Percentiles rank a stretch among this genome's conserved stretches.
phyloP scores from a whole-genome alignment of 2,329 filamentous ascomycete genomes.

The Chrysoporthe deuterocubensis region DNA sequence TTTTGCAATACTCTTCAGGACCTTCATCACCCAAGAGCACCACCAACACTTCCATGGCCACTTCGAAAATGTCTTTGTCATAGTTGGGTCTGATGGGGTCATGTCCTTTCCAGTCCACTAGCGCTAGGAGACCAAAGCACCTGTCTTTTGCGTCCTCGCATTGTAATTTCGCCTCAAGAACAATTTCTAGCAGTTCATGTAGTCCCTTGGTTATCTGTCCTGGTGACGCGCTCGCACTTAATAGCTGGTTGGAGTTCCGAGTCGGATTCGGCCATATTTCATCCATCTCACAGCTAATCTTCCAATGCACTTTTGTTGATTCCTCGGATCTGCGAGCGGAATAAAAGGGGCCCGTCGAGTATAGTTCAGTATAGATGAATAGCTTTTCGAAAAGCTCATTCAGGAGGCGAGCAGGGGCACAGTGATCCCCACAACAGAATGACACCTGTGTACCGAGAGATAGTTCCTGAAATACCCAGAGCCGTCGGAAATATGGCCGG shows the following conservation, averaged over 20 bases:
- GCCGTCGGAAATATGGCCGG: conserved; percentile 1
- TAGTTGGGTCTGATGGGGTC: conserved; percentile 6
- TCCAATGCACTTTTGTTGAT: background rate
- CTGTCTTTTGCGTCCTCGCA: conserved; percentile 4
- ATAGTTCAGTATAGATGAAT: no score
- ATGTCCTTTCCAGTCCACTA: background rate
- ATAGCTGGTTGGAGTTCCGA: background rate
- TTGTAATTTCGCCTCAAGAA: background rate
- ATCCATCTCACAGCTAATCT: background rate
- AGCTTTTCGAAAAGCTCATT: no score
- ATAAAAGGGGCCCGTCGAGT: no score
- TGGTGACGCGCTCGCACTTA: no score
- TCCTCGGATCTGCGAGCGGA: background rate
- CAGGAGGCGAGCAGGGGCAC: background rate
- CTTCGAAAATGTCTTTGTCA: background rate
- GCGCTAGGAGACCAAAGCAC: background rate
- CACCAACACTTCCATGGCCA: background rate
- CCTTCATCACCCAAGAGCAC: background rate
- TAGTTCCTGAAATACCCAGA: conserved; percentile 13
- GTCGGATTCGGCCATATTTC: no score
- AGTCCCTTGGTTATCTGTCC: no score
- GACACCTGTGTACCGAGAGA: background rate
- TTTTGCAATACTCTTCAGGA: background rate
- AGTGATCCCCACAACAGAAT: conserved; percentile 3
- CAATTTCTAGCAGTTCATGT: background rate